Evolutionary conservation across 2,329 filamentous ascomycete species (phyloP), one percentile per base, ranked within the genome.

Genomic region (Phialocephala subalpina): DNA sequence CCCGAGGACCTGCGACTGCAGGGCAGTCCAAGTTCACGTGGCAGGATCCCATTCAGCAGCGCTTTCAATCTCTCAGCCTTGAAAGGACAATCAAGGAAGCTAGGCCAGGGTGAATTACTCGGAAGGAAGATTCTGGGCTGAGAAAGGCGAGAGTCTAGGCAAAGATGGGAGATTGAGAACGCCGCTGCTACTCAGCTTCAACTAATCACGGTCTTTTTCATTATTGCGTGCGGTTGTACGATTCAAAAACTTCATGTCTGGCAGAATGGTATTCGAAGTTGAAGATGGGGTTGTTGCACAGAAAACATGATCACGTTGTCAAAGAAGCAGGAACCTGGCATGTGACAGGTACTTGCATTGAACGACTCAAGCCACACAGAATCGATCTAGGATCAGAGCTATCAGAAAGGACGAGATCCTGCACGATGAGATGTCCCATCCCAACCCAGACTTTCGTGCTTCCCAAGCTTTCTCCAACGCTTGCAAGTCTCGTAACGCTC

Each of bases 261-360:
- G 49, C 49, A 53, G 25, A 18, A 53, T 53, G 49, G 27, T 9
- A 53, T 53, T 53, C 49, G 25, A 53, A n/a, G 14, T 29, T 53
- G 49, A 33, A 33, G 18, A 29, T 16, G 14, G 22, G 49, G 25
- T 14, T 29, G 27, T 53, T 14, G 12, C 49, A 53, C 27, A 53
- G 29, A 49, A 7, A 11, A 42, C 45, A 49, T 22, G 14, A 49
- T 49, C 25, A n/a, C 5, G 18, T 33, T 29, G 5, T 53, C 25
- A 53, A 33, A 27, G 25, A 25, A 53, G 25, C 8, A 29, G 49
- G 29, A 29, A 29, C 22, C 22, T 53, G 29, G 25, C 22, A n/a
- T 53, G 49, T 18, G 14, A 3, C 25, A 53, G 25, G 45, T 12
- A 29, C 25, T 53, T 53, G 25, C 29, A 53, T 53, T 53, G 49